Base-by-base conservation (phyloP, 441 rosid species). In the Manihot esculenta region DNA sequence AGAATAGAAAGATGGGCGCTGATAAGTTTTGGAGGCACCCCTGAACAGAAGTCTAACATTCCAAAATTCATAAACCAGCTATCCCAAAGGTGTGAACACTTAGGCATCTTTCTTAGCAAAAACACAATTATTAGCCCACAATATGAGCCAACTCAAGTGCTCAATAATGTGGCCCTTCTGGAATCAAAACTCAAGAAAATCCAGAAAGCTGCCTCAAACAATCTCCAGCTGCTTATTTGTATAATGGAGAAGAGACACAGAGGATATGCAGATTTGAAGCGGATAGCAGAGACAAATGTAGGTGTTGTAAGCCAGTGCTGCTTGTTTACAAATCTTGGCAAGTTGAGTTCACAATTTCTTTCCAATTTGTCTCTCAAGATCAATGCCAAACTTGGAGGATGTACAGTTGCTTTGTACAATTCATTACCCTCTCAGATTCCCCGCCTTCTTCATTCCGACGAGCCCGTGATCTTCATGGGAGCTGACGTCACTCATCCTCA, bases 181-280 rank as follows among this genome's bases (percentile, higher is more conserved):
- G 97, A 92, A 69, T 75, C 88, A 7, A 90, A 90, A 72, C 93
- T 92, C 55, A 94, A 82, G 86, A 85, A 81, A 72, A 85, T 92
- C 77, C 88, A 84, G 61, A 82, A 76, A 76, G 86, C 90, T 1
- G 88, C 95, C 7, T 83, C 84, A 5, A 84, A 81, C 83, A 81
- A 83, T 74, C 97, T 92, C 60, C 97, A 92, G 84, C 81, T 94
- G 59, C 87, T 94, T 41, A 74, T 94, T 50, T 92, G 97, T 69
- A 69, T 94, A 68, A 92, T 94, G 99, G 99, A 94, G 85, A 90
- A 83, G 69, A 92, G 91, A 73, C 99, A 94, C 80, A 88, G 84
- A 83, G 99, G 72, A 64, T 77, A 85, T 84, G 93, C 49, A 64
- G 69, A 73, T 79, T 84, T 57, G 86, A 90, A 79, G 72, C 85